These are phyloP conservation scores for Gymnopilus dilepis DNA, from an alignment of 768 basidiomycete species.

Conservation along the genomic window DNA sequence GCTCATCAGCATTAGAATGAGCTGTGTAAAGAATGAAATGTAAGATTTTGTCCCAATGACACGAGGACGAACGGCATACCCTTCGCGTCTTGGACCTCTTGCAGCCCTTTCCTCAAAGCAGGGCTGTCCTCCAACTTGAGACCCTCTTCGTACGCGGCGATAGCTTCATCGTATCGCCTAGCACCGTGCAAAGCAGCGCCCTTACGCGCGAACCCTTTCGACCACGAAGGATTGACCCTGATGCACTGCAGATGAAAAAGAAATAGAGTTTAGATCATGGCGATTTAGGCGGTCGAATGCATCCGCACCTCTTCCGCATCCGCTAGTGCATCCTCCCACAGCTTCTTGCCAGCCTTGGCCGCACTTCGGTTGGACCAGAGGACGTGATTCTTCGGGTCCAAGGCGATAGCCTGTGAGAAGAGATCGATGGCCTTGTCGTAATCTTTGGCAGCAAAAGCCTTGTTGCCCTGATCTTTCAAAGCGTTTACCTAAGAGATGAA, in stretches of 20 bases:
- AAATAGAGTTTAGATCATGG: conserved; percentile 7
- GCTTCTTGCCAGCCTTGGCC: conserved; percentile 83
- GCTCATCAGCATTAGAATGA: conserved; percentile 44
- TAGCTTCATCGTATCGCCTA: conserved; percentile 79
- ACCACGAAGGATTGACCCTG: conserved; percentile 78
- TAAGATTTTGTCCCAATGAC: background rate
- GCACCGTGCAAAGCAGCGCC: conserved; percentile 93
- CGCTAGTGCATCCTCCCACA: conserved; percentile 75
- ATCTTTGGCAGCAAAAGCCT: conserved; percentile 92
- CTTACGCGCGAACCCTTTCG: conserved; percentile 90
- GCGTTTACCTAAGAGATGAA: conserved; percentile 45
- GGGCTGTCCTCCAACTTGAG: conserved; percentile 84
- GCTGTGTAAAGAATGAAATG: conserved; percentile 38
- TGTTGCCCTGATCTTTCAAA: conserved; percentile 93
- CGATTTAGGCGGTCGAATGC: conserved; percentile 8
- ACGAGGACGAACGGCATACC: conserved; percentile 45
- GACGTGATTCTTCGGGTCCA: conserved; percentile 87
- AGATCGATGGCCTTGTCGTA: conserved; percentile 87
- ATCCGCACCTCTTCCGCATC: conserved; percentile 87
- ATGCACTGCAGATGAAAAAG: conserved; percentile 62
- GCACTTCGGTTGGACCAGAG: conserved; percentile 94
- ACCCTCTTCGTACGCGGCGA: conserved; percentile 82
- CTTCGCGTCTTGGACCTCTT: conserved; percentile 88
- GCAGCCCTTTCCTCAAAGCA: conserved; percentile 82
- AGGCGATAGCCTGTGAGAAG: conserved; percentile 80